A percentile compares a stretch with the other conserved stretches of the same genome.
Evolutionary conservation across 129 eudicot species (phyloP).

Genomic region (Artemisia argyi): DNA sequence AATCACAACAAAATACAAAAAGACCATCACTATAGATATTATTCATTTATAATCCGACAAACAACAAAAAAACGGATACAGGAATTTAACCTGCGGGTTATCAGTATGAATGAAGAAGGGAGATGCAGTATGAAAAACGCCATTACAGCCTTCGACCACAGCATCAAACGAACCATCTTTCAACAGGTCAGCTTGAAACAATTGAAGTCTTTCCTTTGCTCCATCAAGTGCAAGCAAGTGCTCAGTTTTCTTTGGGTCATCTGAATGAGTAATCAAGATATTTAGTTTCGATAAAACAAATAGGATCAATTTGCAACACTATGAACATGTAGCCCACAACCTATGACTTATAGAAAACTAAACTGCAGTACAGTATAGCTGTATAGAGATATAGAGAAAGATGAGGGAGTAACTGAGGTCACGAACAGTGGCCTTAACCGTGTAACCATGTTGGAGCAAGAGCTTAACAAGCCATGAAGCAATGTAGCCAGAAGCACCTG

Average conservation of each 20-base stretch:
- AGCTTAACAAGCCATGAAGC: constrained; percentile 53
- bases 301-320: background rate
- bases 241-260: constrained; percentile 48
- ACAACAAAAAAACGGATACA: background rate
- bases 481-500: constrained; percentile 51
- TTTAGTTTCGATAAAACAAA: background rate
- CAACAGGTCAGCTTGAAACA: constrained; percentile 55
- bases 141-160: constrained; percentile 52
- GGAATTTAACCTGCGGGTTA: constrained; percentile 51
- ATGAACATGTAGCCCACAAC: background rate
- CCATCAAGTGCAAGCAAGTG: constrained; percentile 71
- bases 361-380: background rate
- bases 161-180: constrained; percentile 68
- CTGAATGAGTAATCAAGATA: constrained; percentile 21
- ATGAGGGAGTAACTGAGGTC: constrained; percentile 31
- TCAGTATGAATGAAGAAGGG: constrained; percentile 36
- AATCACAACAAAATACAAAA: constrained; percentile 4
- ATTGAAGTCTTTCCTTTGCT: constrained; percentile 67
- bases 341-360: background rate
- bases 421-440: constrained; percentile 44
- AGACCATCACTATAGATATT: background rate
- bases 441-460: constrained; percentile 44
- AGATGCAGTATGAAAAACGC: constrained; percentile 76
- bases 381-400: background rate
- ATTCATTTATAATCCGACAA: background rate